Evolutionary conservation across 306 rosid genomes (phyloP).

Genomic region (Rosa chinensis): DNA sequence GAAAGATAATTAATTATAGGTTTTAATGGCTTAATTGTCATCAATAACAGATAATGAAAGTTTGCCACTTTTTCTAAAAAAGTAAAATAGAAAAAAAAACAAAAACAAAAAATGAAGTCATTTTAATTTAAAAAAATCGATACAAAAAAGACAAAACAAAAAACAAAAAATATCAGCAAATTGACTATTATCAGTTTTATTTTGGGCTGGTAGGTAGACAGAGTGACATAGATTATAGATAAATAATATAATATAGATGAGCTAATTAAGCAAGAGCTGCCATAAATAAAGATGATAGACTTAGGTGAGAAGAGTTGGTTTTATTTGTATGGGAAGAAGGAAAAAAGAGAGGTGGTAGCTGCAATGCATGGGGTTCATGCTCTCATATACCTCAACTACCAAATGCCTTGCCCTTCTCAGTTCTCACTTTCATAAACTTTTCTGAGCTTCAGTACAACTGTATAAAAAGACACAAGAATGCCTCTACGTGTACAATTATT

Average conservation of each 20-base stretch:
- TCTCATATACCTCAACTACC: not conserved
- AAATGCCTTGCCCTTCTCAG: not conserved
- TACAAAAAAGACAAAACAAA: too few relatives aligned
- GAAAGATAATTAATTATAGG: not conserved
- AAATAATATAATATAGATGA: too few relatives aligned
- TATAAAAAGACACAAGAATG: not conserved
- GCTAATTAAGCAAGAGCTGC: not conserved
- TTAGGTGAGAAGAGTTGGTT: not conserved
- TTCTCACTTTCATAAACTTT: not conserved
- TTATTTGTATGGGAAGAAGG: not conserved
- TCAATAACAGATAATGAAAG: not conserved
- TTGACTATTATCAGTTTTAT: not conserved
- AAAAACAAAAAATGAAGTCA: not conserved
- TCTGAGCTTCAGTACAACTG: not conserved
- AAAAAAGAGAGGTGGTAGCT: not conserved
- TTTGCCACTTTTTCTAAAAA: not conserved
- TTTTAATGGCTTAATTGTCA: not conserved
- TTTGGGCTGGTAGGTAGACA: not conserved
- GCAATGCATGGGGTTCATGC: not conserved
- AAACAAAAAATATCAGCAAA: not conserved
- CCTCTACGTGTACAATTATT: not conserved
- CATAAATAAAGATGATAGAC: not conserved
- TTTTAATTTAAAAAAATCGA: not conserved
- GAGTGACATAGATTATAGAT: not conserved
- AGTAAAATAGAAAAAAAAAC: too few relatives aligned